Evolutionary conservation across 768 basidiomycete genomes (phyloP).

Genomic region (Goffeauzyma gilvescens): DNA sequence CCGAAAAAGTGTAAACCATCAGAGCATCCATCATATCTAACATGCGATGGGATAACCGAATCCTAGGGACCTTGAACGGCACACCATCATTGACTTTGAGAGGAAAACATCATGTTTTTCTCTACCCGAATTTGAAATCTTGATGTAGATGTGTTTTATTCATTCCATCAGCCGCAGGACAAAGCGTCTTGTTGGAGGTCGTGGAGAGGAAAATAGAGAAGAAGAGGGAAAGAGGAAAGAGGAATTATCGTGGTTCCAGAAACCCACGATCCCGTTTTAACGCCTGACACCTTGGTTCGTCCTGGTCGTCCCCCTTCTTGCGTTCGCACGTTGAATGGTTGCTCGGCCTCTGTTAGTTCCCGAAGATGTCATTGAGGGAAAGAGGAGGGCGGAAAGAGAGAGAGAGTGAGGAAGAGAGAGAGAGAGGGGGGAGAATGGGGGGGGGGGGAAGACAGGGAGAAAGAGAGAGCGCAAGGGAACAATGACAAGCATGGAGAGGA

Average conservation of each 20-base stretch:
- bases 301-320: conserved; percentile 6
- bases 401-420: neutral
- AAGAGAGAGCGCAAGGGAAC: neutral
- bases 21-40: too few relatives aligned
- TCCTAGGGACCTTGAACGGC: too few relatives aligned
- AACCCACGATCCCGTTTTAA: neutral
- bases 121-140: too few relatives aligned
- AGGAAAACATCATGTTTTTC: too few relatives aligned
- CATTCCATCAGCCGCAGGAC: too few relatives aligned
- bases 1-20: too few relatives aligned
- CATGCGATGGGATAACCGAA: too few relatives aligned
- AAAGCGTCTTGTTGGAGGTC: too few relatives aligned
- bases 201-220: too few relatives aligned
- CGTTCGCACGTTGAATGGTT: conserved; percentile 10
- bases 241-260: neutral
- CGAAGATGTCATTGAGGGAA: neutral
- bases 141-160: too few relatives aligned
- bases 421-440: neutral
- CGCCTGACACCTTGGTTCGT: conserved; percentile 11
- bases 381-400: neutral
- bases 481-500: neutral
- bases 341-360: conserved; percentile 12
- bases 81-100: too few relatives aligned
- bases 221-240: too few relatives aligned
- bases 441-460: neutral